Percentiles rank a stretch among this genome's conserved stretches.
phyloP scores from a whole-genome alignment of 345 rosid genomes.

The Eucalyptus sp. region DNA sequence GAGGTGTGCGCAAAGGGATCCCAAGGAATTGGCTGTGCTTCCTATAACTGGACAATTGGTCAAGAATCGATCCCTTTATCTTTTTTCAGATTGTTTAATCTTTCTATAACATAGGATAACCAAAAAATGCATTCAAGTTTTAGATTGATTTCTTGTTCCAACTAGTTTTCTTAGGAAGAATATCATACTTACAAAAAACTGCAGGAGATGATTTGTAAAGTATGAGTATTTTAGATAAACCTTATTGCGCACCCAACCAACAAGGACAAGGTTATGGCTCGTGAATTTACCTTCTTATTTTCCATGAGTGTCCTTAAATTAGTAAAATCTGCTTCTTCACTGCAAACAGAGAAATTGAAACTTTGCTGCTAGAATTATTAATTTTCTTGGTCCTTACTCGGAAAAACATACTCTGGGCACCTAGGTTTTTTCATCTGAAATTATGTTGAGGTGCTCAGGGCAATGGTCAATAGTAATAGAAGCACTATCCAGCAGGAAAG shows the following conservation, averaged over 20 bases:
- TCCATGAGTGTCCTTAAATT: background rate
- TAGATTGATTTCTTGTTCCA: background rate
- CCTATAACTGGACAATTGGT: conserved; percentile 81
- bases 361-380: background rate
- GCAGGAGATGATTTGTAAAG: background rate
- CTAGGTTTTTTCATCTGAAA: background rate
- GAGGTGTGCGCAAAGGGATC: conserved; percentile 50
- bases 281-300: background rate
- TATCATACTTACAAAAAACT: background rate
- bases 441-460: background rate
- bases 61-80: conserved; percentile 6
- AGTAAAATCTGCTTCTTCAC: background rate
- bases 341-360: background rate
- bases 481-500: background rate
- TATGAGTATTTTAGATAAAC: background rate
- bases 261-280: background rate
- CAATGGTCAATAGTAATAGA: background rate
- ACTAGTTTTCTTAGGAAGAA: background rate
- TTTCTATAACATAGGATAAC: background rate
- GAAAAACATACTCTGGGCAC: background rate
- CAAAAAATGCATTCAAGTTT: background rate
- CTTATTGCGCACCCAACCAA: background rate
- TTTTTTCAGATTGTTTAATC: background rate
- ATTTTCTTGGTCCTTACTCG: background rate
- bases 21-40: conserved; percentile 43